Base-by-base conservation (phyloP, 257 asterid genomes). In the Euphrasia confusa region DNA sequence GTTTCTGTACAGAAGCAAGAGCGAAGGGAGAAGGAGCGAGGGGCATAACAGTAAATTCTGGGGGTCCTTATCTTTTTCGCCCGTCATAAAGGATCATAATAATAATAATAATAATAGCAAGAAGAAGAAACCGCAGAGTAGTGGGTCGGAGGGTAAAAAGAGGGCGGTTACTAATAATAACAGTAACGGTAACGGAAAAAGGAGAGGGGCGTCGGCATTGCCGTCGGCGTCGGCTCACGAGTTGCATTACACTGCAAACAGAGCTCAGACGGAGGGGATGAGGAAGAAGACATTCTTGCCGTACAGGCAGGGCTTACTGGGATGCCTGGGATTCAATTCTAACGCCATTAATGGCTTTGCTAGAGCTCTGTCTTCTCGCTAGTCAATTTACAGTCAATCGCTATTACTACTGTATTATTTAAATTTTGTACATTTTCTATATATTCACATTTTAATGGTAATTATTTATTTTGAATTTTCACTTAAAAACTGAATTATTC, bases 201-300 rank as follows among this genome's bases (percentile, higher is more conserved):
- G 54, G 10, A 15, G 12, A 11, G 57, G 35, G 4, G 32, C 15
- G 50, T 44, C 78, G 0, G 68, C 82, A 53, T 64, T 39, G 21
- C 67, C 48, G 3, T 81, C 74, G 4, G 28, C 27, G 26, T 50
- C 99, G 7, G 91, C 99, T 3, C 97, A 89, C 71, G 99, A 87
- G 71, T 28, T 87, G 81, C 97, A 89, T 72, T 92, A 92, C 80
- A 84, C 95, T 0, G 75, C 90, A 1, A 81, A 87, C 64, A 76
- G 97, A 69, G 97, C 96, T 44, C 97, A 93, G 60, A 89, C 99
- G 47, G 99, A 89, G 78, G 99, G 89, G 81, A 77, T 93, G 96
- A 89, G 88, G 95, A 93, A 76, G 74, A 89, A 87, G 87, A 93
- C 99, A 18, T 93, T 79, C 70, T 76, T 93, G 72, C 99, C 99